Base-by-base conservation (phyloP, 73 alveolate species). In the Paramecium bursaria region DNA sequence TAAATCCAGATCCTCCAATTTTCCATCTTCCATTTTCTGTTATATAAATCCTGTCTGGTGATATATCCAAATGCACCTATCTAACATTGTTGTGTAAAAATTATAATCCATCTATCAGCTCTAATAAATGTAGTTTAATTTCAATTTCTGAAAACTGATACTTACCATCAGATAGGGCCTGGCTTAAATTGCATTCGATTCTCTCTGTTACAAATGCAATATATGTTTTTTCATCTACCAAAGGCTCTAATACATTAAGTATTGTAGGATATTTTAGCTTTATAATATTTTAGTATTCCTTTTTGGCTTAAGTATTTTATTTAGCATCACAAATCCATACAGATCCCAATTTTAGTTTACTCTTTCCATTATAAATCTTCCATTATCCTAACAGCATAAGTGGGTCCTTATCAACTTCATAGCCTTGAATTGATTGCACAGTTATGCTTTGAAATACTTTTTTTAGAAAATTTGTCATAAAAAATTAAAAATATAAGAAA, bases 371-470 rank as follows among this genome's bases (percentile, higher is more conserved):
- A 42, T 67, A 67, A 33, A 67, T 44, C 44, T 47, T 67, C 82
- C 82, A 67, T 2, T 42, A 17, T 2, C 60, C 60, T 2, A 67
- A 42, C 11, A 47, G 1, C 22, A 42, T 35, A 15, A n/a, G 7
- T 17, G 60, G 44, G 22, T 67, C 82, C 57, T 67, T 67, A n/a
- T 67, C 82, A 67, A 31, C 33, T 11, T 67, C 82, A 67, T 67
- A 67, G 5, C 82, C 82, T 67, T 67, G 13, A n/a, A 67, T 42
- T 67, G 54, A 33, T 2, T 42, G 55, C 11, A 67, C 35, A 3
- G 82, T 67, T n/a, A 67, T 67, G 55, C 82, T 67, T 35, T 67
- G 82, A 31, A 67, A 67, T 15, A 67, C 82, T 23, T 67, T 67
- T 67, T 67, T 67, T 31, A 67, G 44, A 67, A 67, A 39, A 5